Evolutionary conservation across 2,329 filamentous ascomycete species (phyloP).

Genomic region (Diplodia sapinea): DNA sequence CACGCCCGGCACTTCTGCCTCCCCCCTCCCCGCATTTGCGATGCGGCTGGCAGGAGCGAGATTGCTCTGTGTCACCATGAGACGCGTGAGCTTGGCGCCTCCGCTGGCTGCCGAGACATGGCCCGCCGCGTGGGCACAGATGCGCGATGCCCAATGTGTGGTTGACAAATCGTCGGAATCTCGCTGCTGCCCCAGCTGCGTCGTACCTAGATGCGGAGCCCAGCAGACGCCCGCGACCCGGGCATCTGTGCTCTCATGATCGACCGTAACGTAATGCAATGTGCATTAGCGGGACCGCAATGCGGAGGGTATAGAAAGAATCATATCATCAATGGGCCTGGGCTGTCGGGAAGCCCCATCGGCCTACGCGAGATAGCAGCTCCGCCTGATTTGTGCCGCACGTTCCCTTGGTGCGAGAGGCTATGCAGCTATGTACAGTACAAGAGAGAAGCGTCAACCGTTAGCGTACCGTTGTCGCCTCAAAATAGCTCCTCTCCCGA

Average conservation of each 20-base stretch:
- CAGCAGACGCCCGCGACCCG: not conserved
- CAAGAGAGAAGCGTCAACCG: not conserved
- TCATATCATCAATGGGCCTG: not conserved
- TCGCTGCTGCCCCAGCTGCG: not conserved
- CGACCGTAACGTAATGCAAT: slow-evolving; percentile 25
- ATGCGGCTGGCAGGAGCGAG: slow-evolving; percentile 17
- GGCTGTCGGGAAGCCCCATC: not conserved
- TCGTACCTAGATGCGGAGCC: not conserved
- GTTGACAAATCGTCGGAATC: slow-evolving; percentile 2
- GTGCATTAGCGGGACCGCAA: slow-evolving; percentile 13
- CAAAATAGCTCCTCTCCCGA: not conserved
- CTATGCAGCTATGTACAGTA: not conserved
- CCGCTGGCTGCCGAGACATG: too few species aligned
- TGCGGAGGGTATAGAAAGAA: slow-evolving; percentile 17
- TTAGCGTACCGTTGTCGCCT: not conserved
- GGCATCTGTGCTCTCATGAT: slow-evolving; percentile 14
- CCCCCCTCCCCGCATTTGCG: slow-evolving; percentile 1
- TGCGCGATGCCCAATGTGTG: not conserved
- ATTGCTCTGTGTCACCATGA: slow-evolving; percentile 26
- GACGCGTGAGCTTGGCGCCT: slow-evolving; percentile 13
- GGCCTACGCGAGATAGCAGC: slow-evolving; percentile 19
- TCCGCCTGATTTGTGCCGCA: slow-evolving; percentile 21
- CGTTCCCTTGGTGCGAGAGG: slow-evolving; percentile 1
- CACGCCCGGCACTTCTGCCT: not conserved
- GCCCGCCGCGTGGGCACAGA: not conserved